Conservation (phyloP, 2,329 filamentous ascomycete species). For the Colletotrichum sp. region DNA sequence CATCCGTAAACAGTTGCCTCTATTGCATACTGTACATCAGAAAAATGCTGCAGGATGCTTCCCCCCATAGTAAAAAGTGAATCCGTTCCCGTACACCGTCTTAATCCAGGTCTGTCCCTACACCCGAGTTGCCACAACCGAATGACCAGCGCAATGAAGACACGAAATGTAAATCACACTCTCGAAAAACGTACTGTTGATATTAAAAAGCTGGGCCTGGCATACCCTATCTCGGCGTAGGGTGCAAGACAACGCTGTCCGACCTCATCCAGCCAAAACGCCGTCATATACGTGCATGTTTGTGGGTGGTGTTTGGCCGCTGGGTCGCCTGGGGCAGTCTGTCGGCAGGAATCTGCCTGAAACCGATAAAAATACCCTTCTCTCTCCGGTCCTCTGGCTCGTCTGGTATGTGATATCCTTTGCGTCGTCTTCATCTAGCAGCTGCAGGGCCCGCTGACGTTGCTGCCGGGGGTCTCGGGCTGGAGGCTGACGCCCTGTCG, state of each 20-base stretch:
- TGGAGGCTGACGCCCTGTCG: constrained; percentile 63
- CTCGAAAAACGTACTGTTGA: constrained; percentile 18
- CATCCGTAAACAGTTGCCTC: constrained; percentile 20
- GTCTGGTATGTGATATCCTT: background rate
- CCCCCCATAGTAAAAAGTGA: constrained; percentile 5
- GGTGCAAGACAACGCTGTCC: constrained; percentile 13
- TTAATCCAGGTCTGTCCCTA: constrained; percentile 19
- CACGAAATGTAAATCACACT: constrained; percentile 18
- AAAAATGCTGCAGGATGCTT: constrained; percentile 23
- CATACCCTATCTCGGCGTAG: constrained; percentile 15
- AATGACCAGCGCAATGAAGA: constrained; percentile 20
- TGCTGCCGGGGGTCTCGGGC: constrained; percentile 63
- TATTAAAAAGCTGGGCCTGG: constrained; percentile 20
- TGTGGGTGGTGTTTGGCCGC: background rate
- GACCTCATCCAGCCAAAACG: constrained; percentile 13
- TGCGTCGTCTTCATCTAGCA: constrained; percentile 47
- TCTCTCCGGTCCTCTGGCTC: background rate
- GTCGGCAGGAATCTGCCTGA: background rate
- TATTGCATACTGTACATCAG: constrained; percentile 23
- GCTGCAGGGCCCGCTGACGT: constrained; percentile 59
- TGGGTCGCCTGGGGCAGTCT: constrained; percentile 4
- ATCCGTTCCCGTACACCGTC: constrained; percentile 20
- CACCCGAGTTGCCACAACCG: constrained; percentile 18
- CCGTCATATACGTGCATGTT: constrained; percentile 10
- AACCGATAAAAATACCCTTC: background rate